Percentiles rank a stretch among this genome's conserved stretches.
Conservation (phyloP, 306 rosid species). For the Sphenostylis stenocarpa region DNA sequence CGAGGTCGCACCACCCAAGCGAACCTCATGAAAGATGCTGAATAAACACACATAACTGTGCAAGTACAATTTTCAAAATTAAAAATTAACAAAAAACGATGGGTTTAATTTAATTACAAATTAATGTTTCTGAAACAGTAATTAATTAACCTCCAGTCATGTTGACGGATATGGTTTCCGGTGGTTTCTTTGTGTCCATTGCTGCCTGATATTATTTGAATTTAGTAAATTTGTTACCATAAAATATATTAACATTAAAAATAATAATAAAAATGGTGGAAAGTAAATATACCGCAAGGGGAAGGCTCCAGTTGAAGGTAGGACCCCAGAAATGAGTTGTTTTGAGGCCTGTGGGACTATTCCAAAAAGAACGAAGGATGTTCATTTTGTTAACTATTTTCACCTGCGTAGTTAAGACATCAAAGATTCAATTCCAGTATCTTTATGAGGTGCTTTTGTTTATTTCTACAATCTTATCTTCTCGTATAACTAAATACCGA, state of each 20-base stretch:
- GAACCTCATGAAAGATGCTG: constrained; percentile 44
- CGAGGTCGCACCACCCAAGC: constrained; percentile 54
- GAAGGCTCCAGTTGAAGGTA: constrained; percentile 56
- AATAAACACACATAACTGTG: constrained; percentile 50
- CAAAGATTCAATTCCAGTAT: not conserved
- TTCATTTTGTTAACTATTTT: constrained; percentile 32
- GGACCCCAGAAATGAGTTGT: constrained; percentile 76
- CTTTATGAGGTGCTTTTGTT: not conserved
- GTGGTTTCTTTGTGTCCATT: constrained; percentile 59
- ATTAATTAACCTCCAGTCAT: constrained; percentile 54
- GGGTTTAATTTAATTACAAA: no score
- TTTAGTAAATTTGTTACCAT: not conserved
- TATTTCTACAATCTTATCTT: not conserved
- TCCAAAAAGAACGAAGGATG: constrained; percentile 49
- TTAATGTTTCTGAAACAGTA: not conserved
- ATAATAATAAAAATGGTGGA: no score
- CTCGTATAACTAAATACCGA: not conserved
- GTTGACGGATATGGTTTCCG: constrained; percentile 53
- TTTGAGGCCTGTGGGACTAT: constrained; percentile 61
- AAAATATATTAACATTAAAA: no score
- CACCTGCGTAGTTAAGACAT: not conserved
- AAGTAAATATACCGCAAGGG: constrained; percentile 47
- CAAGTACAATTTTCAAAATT: not conserved
- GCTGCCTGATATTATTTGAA: constrained; percentile 51
- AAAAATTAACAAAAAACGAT: no score